Evolutionary conservation across 352 stramenopile genomes (phyloP), one percentile per base, ranked within the genome.

Genomic region (Phytophthora foliorum): DNA sequence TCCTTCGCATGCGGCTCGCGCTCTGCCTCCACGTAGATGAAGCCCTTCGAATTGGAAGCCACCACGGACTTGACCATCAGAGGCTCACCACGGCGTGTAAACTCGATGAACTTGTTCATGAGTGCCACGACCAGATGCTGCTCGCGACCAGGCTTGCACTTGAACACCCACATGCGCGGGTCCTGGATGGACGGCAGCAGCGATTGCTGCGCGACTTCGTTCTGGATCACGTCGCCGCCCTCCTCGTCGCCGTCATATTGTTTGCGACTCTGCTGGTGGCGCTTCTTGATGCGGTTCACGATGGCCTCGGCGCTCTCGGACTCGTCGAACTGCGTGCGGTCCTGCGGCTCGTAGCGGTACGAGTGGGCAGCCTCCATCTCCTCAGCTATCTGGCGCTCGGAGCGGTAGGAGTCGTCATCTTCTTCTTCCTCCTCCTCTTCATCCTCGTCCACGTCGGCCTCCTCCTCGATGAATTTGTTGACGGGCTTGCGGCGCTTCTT

Each of bases 91-190:
- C 86, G 89, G 14, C 87, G 85, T 11, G 84, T 69, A 64, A 97
- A 92, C 44, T 97, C 88, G 27, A 97, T 74, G 51, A 93, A 95
- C 70, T 97, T 97, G 78, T 97, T 96, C 89, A 97, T 97, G 59
- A 97, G 77, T 14, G 88, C 84, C 25, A 95, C 77, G 17, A 97
- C 89, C 14, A 96, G 76, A 60, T 97, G 86, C 69, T 97, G 88
- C 57, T 97, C 89, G 24, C 87, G 86, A 24, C 89, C 89, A 42
- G 89, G 88, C 72, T 96, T 96, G 82, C 89, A 97, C 67, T 97
- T 97, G 69, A 97, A 95, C 22, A 97, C 88, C 89, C 89, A 97
- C 84, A 97, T 91, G 53, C 88, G 86, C 45, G 89, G 89, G 55
- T 97, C 89, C 63, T 96, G 87, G 58, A 97, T 96, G 19, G 89